Evolutionary conservation across 1,284 basidiomycete genomes (phyloP).

Genomic region (Apiotrichum domesticum): DNA sequence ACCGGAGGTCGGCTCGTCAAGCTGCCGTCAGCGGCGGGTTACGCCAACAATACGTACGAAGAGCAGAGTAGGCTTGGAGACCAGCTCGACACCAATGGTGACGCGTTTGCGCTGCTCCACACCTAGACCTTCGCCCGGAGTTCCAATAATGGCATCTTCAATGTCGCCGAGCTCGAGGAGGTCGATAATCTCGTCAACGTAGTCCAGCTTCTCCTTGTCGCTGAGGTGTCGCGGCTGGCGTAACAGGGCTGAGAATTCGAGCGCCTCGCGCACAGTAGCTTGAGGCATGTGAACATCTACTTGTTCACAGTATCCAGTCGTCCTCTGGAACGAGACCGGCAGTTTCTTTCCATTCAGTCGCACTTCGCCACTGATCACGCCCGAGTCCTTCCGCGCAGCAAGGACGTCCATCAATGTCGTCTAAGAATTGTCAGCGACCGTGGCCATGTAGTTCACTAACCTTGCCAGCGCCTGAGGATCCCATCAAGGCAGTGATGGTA

Average conservation of each 20-base stretch:
- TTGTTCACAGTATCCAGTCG: slow-evolving; percentile 49
- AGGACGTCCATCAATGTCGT: slow-evolving; percentile 49
- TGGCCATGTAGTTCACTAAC: not conserved
- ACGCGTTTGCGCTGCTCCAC: slow-evolving; percentile 51
- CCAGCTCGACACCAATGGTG: slow-evolving; percentile 51
- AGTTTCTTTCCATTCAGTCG: slow-evolving; percentile 49
- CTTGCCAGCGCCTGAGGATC: slow-evolving; percentile 46
- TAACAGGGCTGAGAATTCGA: slow-evolving; percentile 73
- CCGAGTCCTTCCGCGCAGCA: slow-evolving; percentile 46
- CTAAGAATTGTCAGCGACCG: slow-evolving; percentile 10
- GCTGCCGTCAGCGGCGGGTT: slow-evolving; percentile 11
- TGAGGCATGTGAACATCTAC: slow-evolving; percentile 39
- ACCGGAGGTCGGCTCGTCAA: slow-evolving; percentile 53
- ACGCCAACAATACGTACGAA: slow-evolving; percentile 16
- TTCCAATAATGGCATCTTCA: slow-evolving; percentile 51
- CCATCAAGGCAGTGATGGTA: slow-evolving; percentile 51
- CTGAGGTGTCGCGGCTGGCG: slow-evolving; percentile 66
- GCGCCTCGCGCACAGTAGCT: slow-evolving; percentile 64
- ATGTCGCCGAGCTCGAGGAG: slow-evolving; percentile 51
- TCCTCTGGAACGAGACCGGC: slow-evolving; percentile 51
- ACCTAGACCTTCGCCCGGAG: slow-evolving; percentile 48
- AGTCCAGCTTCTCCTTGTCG: slow-evolving; percentile 52
- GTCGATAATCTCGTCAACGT: slow-evolving; percentile 53
- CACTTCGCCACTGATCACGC: slow-evolving; percentile 45
- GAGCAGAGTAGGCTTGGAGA: slow-evolving; percentile 42